These are phyloP conservation scores for Lasiosphaeris hirsuta DNA, from an alignment of 495 filamentous ascomycete genomes.

Conservation along the genomic window DNA sequence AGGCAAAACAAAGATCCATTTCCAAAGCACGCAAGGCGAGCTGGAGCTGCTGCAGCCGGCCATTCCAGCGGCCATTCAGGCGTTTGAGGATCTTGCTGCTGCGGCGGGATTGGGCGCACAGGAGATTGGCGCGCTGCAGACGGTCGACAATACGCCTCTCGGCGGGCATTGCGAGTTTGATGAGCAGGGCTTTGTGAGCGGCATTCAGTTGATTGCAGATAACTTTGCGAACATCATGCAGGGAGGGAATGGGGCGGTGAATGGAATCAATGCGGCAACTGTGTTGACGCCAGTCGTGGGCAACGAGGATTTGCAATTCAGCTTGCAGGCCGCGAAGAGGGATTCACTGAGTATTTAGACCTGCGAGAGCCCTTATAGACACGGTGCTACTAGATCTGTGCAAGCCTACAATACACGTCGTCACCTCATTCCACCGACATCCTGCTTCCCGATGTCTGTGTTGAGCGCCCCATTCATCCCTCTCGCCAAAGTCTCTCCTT, in stretches of 20 bases:
- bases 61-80: conserved; percentile 44
- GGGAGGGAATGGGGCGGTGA: conserved; percentile 41
- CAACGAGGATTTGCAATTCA: conserved; percentile 36
- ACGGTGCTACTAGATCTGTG: no score
- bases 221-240: conserved; percentile 44
- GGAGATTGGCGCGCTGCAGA: conserved; percentile 43
- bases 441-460: no score
- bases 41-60: conserved; percentile 39
- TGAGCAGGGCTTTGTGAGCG: conserved; percentile 43
- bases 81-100: conserved; percentile 43
- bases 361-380: no score
- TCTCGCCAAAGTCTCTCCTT: no score
- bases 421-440: no score
- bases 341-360: conserved; percentile 8
- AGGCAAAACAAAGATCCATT: conserved; percentile 41
- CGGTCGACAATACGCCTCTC: conserved; percentile 45
- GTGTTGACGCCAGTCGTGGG: conserved; percentile 43
- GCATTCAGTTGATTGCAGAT: conserved; percentile 47
- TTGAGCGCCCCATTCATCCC: no score
- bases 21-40: conserved; percentile 48
- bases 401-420: no score
- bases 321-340: background rate
- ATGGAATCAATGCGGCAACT: conserved; percentile 37
- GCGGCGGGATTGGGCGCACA: conserved; percentile 31
- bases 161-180: conserved; percentile 53